These are phyloP conservation scores for Cyclanthera cordifolia DNA, from an alignment of 306 rosid species.

Conservation along the genomic window DNA sequence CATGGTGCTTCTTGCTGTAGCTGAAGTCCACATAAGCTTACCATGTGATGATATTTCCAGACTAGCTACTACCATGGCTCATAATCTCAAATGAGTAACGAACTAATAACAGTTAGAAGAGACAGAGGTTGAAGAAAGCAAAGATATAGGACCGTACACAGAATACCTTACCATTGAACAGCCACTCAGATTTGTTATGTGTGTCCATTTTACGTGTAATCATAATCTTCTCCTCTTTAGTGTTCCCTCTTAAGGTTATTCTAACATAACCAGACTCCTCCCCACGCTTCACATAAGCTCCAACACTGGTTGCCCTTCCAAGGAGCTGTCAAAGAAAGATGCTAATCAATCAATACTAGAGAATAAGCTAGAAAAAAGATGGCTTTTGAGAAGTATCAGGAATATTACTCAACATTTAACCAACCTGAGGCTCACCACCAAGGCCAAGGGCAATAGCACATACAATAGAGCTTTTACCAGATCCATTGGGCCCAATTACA, in stretches of 20 bases:
- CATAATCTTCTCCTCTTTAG: conserved; percentile 35
- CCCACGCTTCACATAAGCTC: conserved; percentile 84
- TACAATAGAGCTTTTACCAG: conserved; percentile 94
- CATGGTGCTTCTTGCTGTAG: not conserved
- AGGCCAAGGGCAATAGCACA: conserved; percentile 97
- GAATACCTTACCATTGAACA: conserved; percentile 46
- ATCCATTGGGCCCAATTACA: conserved; percentile 91
- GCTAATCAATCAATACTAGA: conserved; percentile 11
- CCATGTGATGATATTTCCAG: not conserved
- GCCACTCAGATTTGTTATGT: conserved; percentile 80
- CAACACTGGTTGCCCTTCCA: conserved; percentile 72
- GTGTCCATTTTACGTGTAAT: conserved; percentile 62
- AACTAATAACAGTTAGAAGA: not conserved
- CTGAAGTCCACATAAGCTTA: not conserved
- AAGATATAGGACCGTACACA: not conserved
- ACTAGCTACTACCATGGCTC: not conserved
- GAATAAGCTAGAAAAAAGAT: conserved; percentile 3
- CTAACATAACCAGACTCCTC: conserved; percentile 63
- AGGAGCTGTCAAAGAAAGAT: conserved; percentile 45
- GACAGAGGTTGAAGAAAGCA: not conserved
- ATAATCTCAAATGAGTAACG: not conserved
- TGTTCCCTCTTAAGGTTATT: conserved; percentile 62
- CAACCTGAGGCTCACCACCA: conserved; percentile 95
- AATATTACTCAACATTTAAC: conserved; percentile 15
- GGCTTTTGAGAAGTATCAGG: not conserved